Evolutionary conservation across 1,284 basidiomycete genomes (phyloP).

Genomic region (Cryptococcus sp.): DNA sequence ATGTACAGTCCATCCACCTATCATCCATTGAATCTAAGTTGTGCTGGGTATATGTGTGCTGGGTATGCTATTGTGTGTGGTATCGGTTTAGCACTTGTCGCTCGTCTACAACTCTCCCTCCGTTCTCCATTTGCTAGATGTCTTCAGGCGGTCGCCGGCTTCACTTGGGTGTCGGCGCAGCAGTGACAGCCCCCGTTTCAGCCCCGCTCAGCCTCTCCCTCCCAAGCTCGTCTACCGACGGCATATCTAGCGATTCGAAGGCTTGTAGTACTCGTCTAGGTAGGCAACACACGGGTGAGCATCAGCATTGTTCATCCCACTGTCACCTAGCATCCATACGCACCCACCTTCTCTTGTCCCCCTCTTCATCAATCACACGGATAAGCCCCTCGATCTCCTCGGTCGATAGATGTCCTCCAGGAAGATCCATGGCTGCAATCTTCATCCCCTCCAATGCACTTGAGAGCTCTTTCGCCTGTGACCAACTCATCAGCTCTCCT

Average conservation of each 20-base stretch:
- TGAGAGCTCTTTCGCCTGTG: conserved; percentile 26
- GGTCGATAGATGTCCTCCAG: conserved; percentile 26
- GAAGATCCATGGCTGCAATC: conserved; percentile 19
- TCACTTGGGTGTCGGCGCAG: not conserved
- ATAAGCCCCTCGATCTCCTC: conserved; percentile 16
- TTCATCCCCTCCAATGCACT: conserved; percentile 23
- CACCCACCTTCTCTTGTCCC: conserved; percentile 26
- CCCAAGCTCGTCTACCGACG: conserved; percentile 1
- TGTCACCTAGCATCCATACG: no score
- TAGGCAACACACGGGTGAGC: not conserved
- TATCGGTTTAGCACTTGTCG: not conserved
- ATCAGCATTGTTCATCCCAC: not conserved
- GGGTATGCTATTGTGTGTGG: not conserved
- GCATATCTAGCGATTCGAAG: conserved; percentile 9
- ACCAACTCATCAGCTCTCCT: not conserved
- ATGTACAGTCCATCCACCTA: not conserved
- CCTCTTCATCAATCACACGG: conserved; percentile 19
- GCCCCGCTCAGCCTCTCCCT: not conserved
- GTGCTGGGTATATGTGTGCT: not conserved
- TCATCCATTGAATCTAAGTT: not conserved
- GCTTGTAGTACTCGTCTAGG: conserved; percentile 5
- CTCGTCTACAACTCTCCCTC: not conserved
- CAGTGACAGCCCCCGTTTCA: not conserved
- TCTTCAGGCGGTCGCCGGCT: not conserved
- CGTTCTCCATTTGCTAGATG: not conserved